These are phyloP conservation scores for Parietaria judaica DNA, from an alignment of 306 rosid species.

Conservation along the genomic window DNA sequence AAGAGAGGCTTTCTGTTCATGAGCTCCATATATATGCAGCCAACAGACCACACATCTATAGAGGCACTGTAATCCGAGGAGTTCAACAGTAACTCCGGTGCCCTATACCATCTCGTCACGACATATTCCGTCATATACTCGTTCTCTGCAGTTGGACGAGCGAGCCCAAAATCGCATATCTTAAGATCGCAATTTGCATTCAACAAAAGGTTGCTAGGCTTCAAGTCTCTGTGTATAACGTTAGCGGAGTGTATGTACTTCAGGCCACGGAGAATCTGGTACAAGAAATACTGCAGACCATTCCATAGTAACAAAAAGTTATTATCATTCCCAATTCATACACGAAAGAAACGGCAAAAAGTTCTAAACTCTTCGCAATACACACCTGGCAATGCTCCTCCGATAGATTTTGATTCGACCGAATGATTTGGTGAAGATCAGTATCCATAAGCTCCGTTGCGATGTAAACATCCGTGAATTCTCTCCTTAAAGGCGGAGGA, in stretches of 20 bases:
- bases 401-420: slow-evolving; percentile 78
- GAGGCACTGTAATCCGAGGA: slow-evolving; percentile 94
- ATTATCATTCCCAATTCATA: slow-evolving; percentile 3
- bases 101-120: slow-evolving; percentile 98
- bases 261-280: slow-evolving; percentile 91
- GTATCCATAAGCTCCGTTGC: slow-evolving; percentile 88
- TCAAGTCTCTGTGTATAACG: slow-evolving; percentile 85
- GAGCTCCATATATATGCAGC: slow-evolving; percentile 95
- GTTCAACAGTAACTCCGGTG: slow-evolving; percentile 89
- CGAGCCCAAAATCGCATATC: slow-evolving; percentile 94
- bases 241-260: slow-evolving; percentile 91
- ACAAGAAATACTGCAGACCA: slow-evolving; percentile 86
- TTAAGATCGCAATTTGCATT: slow-evolving; percentile 91
- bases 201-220: slow-evolving; percentile 83
- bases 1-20: slow-evolving; percentile 89
- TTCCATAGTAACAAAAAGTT: slow-evolving; percentile 11
- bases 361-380: not conserved
- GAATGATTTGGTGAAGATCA: slow-evolving; percentile 94
- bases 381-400: slow-evolving; percentile 92
- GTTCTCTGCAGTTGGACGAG: slow-evolving; percentile 71
- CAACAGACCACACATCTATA: slow-evolving; percentile 95
- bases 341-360: not conserved
- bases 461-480: slow-evolving; percentile 80
- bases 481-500: slow-evolving; percentile 89
- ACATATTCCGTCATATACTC: slow-evolving; percentile 94